Conservation (phyloP, 2,329 filamentous ascomycete genomes). For the Stachybotrys elegans region DNA sequence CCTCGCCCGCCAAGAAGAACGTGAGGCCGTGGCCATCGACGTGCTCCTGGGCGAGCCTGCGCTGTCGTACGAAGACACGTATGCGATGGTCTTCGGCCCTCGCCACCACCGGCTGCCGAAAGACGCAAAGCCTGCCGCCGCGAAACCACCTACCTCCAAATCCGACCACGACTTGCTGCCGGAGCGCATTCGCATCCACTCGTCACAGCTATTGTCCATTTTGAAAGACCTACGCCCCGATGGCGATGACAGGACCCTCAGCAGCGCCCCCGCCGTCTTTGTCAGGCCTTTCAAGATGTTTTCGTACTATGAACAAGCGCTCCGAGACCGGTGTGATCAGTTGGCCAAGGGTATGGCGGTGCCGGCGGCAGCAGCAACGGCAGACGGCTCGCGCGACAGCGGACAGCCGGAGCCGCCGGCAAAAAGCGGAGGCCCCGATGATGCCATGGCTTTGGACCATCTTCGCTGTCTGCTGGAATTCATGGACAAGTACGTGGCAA, state of each 20-base stretch:
- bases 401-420: not conserved
- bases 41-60: too few relatives aligned
- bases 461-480: constrained; percentile 6
- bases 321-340: constrained; percentile 1
- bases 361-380: too few relatives aligned
- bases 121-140: too few relatives aligned
- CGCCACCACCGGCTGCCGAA: too few relatives aligned
- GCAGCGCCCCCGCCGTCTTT: constrained; percentile 2
- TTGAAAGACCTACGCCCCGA: constrained; percentile 1
- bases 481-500: constrained; percentile 1
- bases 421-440: not conserved
- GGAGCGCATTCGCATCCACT: constrained; percentile 9
- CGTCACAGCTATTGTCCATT: constrained; percentile 2
- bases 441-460: constrained; percentile 3
- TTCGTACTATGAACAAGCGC: constrained; percentile 4
- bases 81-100: too few relatives aligned
- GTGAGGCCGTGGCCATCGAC: too few relatives aligned
- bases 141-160: too few relatives aligned
- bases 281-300: constrained; percentile 6
- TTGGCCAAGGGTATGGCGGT: not conserved
- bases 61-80: too few relatives aligned
- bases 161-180: too few relatives aligned
- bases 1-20: too few relatives aligned
- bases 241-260: not conserved
- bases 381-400: not conserved